Conservation (phyloP, 495 filamentous ascomycete genomes). For the Physcia stellaris region DNA sequence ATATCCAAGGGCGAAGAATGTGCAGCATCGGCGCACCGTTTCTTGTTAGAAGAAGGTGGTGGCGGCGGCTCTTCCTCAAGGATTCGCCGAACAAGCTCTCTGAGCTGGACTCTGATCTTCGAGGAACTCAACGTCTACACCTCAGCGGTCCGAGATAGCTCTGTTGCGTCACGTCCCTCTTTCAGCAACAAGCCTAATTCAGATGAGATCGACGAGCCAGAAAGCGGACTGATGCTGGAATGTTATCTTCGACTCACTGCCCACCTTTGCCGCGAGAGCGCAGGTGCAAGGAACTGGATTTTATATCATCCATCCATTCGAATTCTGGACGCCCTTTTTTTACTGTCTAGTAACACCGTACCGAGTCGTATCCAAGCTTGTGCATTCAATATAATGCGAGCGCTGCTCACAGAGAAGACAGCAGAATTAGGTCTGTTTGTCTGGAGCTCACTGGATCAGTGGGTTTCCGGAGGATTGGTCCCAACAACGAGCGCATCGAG, state of each 20-base stretch:
- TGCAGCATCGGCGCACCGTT: conserved; percentile 69
- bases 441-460: conserved; percentile 61
- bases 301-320: conserved; percentile 47
- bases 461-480: conserved; percentile 44
- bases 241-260: conserved; percentile 79
- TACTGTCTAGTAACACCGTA: conserved; percentile 52
- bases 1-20: conserved; percentile 68
- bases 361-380: conserved; percentile 63
- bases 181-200: conserved; percentile 49
- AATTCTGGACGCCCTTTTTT: conserved; percentile 52
- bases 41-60: conserved; percentile 80
- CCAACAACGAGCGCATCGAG: conserved; percentile 22
- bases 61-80: conserved; percentile 50
- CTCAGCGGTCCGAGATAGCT: conserved; percentile 50
- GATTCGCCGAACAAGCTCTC: conserved; percentile 60
- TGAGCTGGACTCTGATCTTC: conserved; percentile 89
- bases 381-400: conserved; percentile 54
- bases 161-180: conserved; percentile 36
- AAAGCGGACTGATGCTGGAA: conserved; percentile 82
- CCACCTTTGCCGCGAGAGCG: conserved; percentile 58
- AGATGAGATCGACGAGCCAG: conserved; percentile 62
- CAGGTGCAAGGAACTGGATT: conserved; percentile 52
- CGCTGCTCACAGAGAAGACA: conserved; percentile 53
- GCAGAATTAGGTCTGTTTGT: conserved; percentile 43
- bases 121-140: conserved; percentile 71